Evolutionary conservation across 2,329 filamentous ascomycete genomes (phyloP), one percentile per base, ranked within the genome.

Genomic region (Scedosporium apiospermum): DNA sequence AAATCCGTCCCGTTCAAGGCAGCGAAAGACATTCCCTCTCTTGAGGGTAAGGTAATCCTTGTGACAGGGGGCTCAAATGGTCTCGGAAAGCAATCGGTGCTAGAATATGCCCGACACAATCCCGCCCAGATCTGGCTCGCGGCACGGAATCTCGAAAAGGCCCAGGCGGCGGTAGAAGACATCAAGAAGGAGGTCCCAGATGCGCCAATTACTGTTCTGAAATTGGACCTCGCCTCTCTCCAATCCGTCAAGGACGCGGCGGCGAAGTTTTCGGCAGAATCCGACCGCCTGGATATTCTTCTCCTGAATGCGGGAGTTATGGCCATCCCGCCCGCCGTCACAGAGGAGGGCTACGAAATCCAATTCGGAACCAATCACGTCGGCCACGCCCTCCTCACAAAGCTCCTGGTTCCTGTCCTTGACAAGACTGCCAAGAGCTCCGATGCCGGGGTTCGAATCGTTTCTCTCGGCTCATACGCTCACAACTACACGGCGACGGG

Each of bases 291-390:
- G 0, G 78, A 81, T 64, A 73, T 80, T 46, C 70, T 81, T 7
- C 71, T 81, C 53, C 73, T 75, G 18, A 63, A 74, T 63, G 79
- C 78, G 0, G 80, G 80, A 1, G 73, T 78, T 63, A 76, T 80
- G 71, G 74, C 71, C 2, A 62, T 67, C 9, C 69, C 74, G 2
- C 67, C 75, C 0, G 71, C 64, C 2, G 65, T 75, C 7, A 79
- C 77, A 4, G 67, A 69, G 27, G 76, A 82, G 18, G 78, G 79
- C 14, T 82, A 80, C 63, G 80, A 82, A 66, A 65, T 77, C 9
- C 76, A 80, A 64, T 80, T 82, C 63, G 78, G 75, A 1, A 78
- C 74, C 1, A 83, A 82, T 63, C 77, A 82, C 66, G 66, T 82
- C 46, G 78, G 79, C 16, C 78, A 81, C 61, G 77, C 79, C 4